Percentiles rank a stretch among this genome's conserved stretches.
phyloP scores from a whole-genome alignment of 1,139 yeast genomes.

The Entelexis paramagnoliae region DNA sequence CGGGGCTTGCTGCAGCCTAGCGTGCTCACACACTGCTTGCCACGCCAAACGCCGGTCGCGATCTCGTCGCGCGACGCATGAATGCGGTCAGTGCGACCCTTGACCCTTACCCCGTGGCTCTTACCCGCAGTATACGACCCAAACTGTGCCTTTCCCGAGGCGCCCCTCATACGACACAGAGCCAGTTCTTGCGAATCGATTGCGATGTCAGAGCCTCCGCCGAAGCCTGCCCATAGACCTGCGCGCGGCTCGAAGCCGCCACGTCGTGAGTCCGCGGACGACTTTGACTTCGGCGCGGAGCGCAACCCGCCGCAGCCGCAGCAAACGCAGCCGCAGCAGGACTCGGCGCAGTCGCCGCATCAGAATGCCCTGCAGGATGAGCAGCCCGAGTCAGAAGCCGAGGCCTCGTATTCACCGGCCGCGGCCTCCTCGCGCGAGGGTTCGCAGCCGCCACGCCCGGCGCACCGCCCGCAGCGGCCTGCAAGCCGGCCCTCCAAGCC shows the following conservation, averaged over 20 bases:
- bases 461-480: not conserved
- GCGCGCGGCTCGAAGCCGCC: not conserved
- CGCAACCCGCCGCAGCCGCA: not conserved
- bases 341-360: not conserved
- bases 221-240: constrained; percentile 13
- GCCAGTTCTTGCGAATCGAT: not conserved
- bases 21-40: no score
- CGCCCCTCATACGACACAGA: not conserved
- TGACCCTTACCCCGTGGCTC: not conserved
- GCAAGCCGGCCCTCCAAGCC: constrained; percentile 5
- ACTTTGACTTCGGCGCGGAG: constrained; percentile 2
- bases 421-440: not conserved
- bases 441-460: not conserved
- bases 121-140: not conserved
- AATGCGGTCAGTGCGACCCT: not conserved
- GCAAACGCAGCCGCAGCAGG: not conserved
- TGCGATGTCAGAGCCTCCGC: constrained; percentile 5
- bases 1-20: no score
- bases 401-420: not conserved
- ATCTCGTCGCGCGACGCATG: constrained; percentile 13
- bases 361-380: not conserved
- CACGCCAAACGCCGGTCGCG: not conserved
- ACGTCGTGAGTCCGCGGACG: not conserved
- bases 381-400: not conserved
- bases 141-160: not conserved